Evolutionary conservation across 768 basidiomycete genomes (phyloP).

Genomic region (Cystofilobasidium bisporidii): DNA sequence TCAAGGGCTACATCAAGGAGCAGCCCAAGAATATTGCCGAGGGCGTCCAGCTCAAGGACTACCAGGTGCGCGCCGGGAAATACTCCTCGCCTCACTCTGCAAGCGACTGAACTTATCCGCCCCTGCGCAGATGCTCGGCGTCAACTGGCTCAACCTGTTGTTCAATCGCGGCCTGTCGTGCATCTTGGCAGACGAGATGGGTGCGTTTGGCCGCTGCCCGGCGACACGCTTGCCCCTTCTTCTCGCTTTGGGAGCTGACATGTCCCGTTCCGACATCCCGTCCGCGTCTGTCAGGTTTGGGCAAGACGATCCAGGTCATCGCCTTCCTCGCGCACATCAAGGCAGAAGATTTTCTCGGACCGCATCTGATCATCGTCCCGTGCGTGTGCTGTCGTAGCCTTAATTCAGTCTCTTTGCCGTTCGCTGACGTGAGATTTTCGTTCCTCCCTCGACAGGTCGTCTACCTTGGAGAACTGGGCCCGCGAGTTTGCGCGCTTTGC

Average conservation of each 20-base stretch:
- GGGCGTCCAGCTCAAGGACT: constrained; percentile 78
- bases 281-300: constrained; percentile 56
- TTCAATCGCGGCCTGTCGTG: constrained; percentile 74
- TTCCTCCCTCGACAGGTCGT: constrained; percentile 51
- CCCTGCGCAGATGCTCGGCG: constrained; percentile 65
- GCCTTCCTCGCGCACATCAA: constrained; percentile 86
- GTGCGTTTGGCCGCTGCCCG: constrained; percentile 47
- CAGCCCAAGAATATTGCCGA: constrained; percentile 64
- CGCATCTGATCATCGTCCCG: constrained; percentile 92
- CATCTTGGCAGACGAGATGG: constrained; percentile 99
- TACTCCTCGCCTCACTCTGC: no score
- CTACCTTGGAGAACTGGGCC: constrained; percentile 97
- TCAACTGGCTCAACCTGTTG: constrained; percentile 90
- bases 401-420: background rate
- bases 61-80: constrained; percentile 52
- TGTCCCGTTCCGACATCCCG: constrained; percentile 13
- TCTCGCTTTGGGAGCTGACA: no score
- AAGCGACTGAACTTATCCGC: no score
- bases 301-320: constrained; percentile 98
- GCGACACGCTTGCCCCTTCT: no score
- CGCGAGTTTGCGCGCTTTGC: constrained; percentile 89
- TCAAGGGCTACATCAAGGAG: constrained; percentile 54
- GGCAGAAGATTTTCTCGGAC: constrained; percentile 61
- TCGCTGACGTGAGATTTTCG: background rate
- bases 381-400: constrained; percentile 43